Evolutionary conservation across 179 eudicot genomes (phyloP).

Genomic region (Heliamphora pulchella): DNA sequence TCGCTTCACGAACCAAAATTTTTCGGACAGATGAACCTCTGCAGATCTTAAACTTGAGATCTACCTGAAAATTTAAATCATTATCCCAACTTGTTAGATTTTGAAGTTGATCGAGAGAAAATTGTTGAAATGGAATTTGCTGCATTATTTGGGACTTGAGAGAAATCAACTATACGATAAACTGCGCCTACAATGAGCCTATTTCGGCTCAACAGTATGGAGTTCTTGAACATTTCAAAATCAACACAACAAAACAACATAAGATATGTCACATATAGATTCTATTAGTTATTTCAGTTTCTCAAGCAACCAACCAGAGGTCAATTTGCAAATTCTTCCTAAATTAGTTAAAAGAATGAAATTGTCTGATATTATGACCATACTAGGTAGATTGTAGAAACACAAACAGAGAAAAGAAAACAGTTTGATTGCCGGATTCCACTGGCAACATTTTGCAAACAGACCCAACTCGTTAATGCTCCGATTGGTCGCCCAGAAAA

Average conservation of each 20-base stretch:
- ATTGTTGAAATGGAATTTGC: neutral
- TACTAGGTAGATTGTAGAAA: too few relatives aligned
- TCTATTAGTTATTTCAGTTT: neutral
- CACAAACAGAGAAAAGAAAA: neutral
- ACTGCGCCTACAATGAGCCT: neutral
- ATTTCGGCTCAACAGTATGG: neutral
- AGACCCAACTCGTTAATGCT: neutral
- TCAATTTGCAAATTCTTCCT: too few relatives aligned
- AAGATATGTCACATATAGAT: neutral
- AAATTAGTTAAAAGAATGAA: too few relatives aligned
- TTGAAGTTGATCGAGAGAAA: neutral
- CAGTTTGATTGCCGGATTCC: conserved; percentile 7
- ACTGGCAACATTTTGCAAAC: neutral
- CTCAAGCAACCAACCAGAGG: conserved; percentile 10
- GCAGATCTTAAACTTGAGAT: conserved; percentile 84
- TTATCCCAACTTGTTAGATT: neutral
- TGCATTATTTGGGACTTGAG: neutral
- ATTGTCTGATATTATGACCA: too few relatives aligned
- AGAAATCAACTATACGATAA: neutral
- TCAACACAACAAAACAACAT: neutral
- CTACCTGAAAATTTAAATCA: conserved; percentile 50
- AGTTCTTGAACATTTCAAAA: neutral
- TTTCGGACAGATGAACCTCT: conserved; percentile 74
- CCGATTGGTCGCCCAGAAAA: conserved; percentile 9
- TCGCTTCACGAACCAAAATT: conserved; percentile 65